phyloP scores from a whole-genome alignment of 768 basidiomycete genomes.

The Pleurotus eryngii region DNA sequence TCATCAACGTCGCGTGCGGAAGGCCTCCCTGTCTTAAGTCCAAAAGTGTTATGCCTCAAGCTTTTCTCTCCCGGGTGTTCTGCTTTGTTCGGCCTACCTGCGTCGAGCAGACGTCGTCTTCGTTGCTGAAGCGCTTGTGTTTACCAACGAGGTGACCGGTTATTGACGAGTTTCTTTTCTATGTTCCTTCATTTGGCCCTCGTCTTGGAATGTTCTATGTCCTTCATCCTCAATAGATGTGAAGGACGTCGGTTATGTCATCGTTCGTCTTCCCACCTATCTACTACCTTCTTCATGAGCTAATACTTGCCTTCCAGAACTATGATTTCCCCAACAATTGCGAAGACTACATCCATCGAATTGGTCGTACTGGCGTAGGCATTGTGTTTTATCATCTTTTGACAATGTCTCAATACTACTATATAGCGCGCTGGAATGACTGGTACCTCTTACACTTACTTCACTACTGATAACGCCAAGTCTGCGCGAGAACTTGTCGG shows the following conservation, averaged over 20 bases:
- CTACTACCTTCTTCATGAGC: neutral
- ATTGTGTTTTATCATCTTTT: neutral
- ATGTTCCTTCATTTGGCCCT: constrained; percentile 23
- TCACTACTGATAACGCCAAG: constrained; percentile 95
- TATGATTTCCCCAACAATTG: constrained; percentile 98
- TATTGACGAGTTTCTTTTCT: constrained; percentile 44
- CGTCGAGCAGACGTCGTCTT: constrained; percentile 7
- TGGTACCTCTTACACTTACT: constrained; percentile 92
- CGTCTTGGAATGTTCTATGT: constrained; percentile 30
- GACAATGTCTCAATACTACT: constrained; percentile 13
- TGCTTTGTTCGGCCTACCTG: constrained; percentile 2
- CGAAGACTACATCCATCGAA: constrained; percentile 98
- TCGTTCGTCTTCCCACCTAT: constrained; percentile 51
- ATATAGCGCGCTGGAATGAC: constrained; percentile 84
- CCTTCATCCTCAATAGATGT: constrained; percentile 64
- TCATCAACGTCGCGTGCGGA: neutral
- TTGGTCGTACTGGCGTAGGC: constrained; percentile 91
- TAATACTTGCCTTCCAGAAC: constrained; percentile 51
- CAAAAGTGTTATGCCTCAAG: constrained; percentile 3
- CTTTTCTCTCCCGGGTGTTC: neutral
- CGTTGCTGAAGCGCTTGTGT: constrained; percentile 46
- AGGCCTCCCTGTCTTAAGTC: constrained; percentile 5
- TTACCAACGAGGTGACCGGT: constrained; percentile 27
- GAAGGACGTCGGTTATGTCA: constrained; percentile 98
- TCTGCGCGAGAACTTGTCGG: constrained; percentile 86